These are phyloP conservation scores for Alopecurus myosuroides DNA, from an alignment of 176 grass and related monocot genomes.

Conservation along the genomic window DNA sequence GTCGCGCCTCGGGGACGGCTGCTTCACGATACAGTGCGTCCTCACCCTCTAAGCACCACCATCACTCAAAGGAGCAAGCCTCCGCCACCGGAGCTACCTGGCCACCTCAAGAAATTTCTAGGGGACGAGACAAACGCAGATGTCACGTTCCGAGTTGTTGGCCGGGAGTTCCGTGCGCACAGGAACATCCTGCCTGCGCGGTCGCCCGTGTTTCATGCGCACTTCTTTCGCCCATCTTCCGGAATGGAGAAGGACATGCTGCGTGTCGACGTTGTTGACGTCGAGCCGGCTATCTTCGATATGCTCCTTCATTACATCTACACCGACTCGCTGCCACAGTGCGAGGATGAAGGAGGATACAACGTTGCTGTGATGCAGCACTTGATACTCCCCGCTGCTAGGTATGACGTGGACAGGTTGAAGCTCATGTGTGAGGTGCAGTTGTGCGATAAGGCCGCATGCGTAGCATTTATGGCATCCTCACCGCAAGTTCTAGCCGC, in stretches of 20 bases:
- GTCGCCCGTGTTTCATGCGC: constrained; percentile 1
- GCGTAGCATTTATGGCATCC: background rate
- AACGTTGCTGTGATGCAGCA: background rate
- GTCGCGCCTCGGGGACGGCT: background rate
- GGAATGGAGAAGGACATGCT: background rate
- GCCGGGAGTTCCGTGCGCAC: background rate
- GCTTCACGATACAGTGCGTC: background rate
- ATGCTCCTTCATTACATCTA: constrained; percentile 17
- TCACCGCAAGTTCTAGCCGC: background rate
- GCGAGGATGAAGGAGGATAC: background rate
- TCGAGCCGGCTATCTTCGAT: constrained; percentile 1
- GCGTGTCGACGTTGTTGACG: background rate
- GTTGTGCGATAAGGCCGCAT: background rate
- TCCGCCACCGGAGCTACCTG: background rate
- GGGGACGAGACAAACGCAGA: background rate
- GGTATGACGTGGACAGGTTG: constrained; percentile 14
- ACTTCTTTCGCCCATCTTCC: no score
- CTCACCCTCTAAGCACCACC: no score
- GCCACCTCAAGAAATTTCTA: background rate
- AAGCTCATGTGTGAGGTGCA: background rate
- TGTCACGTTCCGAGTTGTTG: background rate
- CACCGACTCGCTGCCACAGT: background rate
- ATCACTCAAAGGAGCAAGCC: background rate
- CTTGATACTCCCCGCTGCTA: background rate
- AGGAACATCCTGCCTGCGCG: background rate